Percentiles rank a stretch among this genome's conserved stretches.
Conservation (phyloP, 106 monocot genomes). For the Platanthera zijinensis region DNA sequence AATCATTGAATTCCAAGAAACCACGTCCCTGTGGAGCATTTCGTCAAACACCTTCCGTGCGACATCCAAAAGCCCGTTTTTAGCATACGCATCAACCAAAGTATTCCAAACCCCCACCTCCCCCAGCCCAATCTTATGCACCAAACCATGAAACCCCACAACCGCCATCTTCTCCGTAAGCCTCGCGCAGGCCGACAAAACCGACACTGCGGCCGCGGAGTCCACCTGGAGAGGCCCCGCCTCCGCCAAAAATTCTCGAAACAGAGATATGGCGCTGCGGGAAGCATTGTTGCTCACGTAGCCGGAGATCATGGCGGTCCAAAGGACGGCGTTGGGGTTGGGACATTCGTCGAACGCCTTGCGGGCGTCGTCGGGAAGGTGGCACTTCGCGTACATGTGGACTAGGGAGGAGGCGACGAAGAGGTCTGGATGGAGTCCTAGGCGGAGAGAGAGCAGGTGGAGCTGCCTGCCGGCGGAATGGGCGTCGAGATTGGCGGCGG, state of each 20-base stretch:
- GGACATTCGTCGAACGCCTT: constrained; percentile 60
- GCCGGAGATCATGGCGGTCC: constrained; percentile 64
- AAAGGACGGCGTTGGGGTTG: constrained; percentile 43
- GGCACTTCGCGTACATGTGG: constrained; percentile 67
- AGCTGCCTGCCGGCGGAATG: constrained; percentile 50
- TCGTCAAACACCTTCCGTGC: constrained; percentile 61
- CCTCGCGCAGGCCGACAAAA: constrained; percentile 49
- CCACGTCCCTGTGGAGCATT: constrained; percentile 55
- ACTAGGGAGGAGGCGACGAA: constrained; percentile 73
- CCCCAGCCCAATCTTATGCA: constrained; percentile 41
- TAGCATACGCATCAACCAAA: constrained; percentile 74
- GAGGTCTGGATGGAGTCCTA: constrained; percentile 49
- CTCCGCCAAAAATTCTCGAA: constrained; percentile 31
- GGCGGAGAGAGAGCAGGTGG: constrained; percentile 44
- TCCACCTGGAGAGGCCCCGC: constrained; percentile 22
- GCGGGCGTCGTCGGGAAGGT: constrained; percentile 38
- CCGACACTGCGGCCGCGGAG: constrained; percentile 39
- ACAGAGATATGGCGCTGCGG: constrained; percentile 20
- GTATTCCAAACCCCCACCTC: constrained; percentile 66
- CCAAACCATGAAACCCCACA: constrained; percentile 41
- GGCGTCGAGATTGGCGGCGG: constrained; percentile 33
- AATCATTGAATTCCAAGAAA: constrained; percentile 85
- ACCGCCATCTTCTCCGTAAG: constrained; percentile 22
- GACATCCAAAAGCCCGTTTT: constrained; percentile 36
- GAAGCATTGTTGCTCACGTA: constrained; percentile 35